These are phyloP conservation scores for Pulicaria dysenterica DNA, from an alignment of 129 eudicot species.

Conservation along the genomic window DNA sequence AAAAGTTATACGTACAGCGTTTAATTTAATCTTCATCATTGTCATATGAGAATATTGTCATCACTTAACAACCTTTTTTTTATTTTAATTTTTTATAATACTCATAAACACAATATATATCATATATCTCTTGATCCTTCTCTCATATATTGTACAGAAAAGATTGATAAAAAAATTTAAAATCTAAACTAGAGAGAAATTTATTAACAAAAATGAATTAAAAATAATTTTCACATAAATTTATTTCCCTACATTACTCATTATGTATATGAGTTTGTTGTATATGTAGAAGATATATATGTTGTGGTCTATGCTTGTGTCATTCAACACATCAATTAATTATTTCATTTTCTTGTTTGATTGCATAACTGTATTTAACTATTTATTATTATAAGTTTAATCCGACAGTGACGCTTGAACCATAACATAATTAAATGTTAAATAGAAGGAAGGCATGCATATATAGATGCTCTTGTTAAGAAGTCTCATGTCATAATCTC, in stretches of 20 bases:
- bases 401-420: slow-evolving; percentile 3
- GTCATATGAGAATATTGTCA: too few species aligned
- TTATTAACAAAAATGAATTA: too few species aligned
- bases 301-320: background rate
- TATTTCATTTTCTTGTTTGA: background rate
- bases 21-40: too few species aligned
- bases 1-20: too few species aligned
- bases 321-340: background rate
- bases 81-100: too few species aligned
- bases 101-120: too few species aligned
- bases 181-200: too few species aligned
- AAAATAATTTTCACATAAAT: background rate
- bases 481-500: background rate
- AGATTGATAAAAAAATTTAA: too few species aligned
- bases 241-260: background rate
- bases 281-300: background rate
- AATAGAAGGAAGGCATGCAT: background rate
- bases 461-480: background rate
- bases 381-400: background rate
- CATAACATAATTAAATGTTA: background rate
- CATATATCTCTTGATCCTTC: too few species aligned
- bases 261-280: background rate
- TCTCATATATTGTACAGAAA: too few species aligned
- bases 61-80: too few species aligned
- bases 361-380: background rate